Evolutionary conservation across 768 basidiomycete genomes (phyloP).

Genomic region (Mycena galericulata): DNA sequence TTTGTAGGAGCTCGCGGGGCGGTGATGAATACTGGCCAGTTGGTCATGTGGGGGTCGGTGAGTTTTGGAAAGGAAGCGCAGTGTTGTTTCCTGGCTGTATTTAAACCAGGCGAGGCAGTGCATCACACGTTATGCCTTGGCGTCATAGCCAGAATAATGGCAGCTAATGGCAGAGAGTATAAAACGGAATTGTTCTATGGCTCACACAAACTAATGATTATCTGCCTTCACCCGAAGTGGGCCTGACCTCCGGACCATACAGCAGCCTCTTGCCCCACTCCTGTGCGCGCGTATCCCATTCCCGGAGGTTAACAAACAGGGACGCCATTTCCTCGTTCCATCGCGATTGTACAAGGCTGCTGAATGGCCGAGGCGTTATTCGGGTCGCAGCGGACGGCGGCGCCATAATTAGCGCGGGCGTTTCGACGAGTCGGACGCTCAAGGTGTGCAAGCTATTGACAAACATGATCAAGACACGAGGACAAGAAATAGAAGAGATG

Average conservation of each 20-base stretch:
- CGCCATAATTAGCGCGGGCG: conserved; percentile 59
- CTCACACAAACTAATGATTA: neutral
- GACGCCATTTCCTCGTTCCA: conserved; percentile 72
- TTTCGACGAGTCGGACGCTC: conserved; percentile 62
- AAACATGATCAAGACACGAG: neutral
- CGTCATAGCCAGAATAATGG: too few species aligned
- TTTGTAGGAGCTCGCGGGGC: too few species aligned
- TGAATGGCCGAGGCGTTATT: conserved; percentile 60
- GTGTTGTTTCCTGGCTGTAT: too few species aligned
- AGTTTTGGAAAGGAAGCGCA: too few species aligned
- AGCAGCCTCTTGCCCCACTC: conserved; percentile 61
- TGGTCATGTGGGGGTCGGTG: too few species aligned
- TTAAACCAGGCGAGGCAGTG: too few species aligned
- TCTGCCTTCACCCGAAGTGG: neutral
- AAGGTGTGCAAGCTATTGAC: conserved; percentile 59
- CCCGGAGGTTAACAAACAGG: conserved; percentile 56
- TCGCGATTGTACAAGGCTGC: conserved; percentile 59
- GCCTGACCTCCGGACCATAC: conserved; percentile 48
- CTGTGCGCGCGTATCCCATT: conserved; percentile 59
- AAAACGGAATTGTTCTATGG: neutral
- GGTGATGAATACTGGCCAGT: too few species aligned
- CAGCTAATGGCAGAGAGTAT: too few species aligned
- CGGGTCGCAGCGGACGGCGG: conserved; percentile 68
- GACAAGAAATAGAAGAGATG: too few species aligned
- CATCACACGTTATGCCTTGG: too few species aligned